Percentiles rank a stretch among this genome's conserved stretches.
Evolutionary conservation across 1,284 basidiomycete species (phyloP).

Genomic region (Cryptococcus floricola): DNA sequence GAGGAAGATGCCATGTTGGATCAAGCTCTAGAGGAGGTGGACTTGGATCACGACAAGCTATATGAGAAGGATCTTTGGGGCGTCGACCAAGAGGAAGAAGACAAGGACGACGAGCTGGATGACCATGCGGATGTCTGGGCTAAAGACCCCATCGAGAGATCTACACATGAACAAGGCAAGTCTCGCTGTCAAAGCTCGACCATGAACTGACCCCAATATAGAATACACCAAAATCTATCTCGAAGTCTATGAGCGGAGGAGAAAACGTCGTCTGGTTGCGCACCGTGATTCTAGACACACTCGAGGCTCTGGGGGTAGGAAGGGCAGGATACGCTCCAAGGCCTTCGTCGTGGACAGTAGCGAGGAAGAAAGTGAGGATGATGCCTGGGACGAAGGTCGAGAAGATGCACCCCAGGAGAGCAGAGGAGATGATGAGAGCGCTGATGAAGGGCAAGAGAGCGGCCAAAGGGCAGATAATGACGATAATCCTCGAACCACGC

Average conservation of each 20-base stretch:
- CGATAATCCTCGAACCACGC: no score
- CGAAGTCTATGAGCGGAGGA: neutral
- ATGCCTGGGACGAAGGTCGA: neutral
- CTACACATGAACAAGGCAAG: neutral
- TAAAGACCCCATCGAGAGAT: neutral
- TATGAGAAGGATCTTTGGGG: slow-evolving; percentile 9
- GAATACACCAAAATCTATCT: slow-evolving; percentile 10
- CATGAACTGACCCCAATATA: neutral
- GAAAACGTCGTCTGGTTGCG: slow-evolving; percentile 5
- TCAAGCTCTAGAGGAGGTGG: slow-evolving; percentile 8
- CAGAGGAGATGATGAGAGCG: neutral
- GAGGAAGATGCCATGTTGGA: slow-evolving; percentile 10
- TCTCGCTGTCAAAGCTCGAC: neutral
- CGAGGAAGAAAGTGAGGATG: no score
- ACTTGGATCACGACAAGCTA: slow-evolving; percentile 10
- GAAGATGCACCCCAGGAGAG: neutral
- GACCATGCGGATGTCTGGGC: neutral
- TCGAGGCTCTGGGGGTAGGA: neutral
- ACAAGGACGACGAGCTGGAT: neutral
- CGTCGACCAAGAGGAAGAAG: neutral
- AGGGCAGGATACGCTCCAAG: neutral
- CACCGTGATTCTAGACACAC: slow-evolving; percentile 1
- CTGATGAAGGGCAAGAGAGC: neutral
- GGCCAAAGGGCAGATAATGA: neutral
- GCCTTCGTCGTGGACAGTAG: neutral